Evolutionary conservation across 2,329 filamentous ascomycete species (phyloP).

Genomic region (Rutstroemia sp.): DNA sequence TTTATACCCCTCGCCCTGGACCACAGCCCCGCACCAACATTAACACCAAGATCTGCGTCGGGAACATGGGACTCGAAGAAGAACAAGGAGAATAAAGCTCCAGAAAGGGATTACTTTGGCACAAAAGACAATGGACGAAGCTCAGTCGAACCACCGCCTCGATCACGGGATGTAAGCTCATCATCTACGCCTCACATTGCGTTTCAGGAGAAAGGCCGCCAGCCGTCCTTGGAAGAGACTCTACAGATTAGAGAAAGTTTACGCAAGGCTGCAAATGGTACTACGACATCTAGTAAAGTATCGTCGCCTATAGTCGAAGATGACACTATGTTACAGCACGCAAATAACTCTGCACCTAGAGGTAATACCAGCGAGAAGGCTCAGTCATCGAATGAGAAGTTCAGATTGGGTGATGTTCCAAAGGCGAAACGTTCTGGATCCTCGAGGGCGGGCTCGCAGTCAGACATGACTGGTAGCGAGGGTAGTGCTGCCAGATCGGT

Average conservation of each 20-base stretch:
- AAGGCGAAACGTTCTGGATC: conserved; percentile 49
- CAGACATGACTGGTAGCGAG: conserved; percentile 27
- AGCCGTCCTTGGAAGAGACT: conserved; percentile 52
- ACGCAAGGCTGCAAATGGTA: conserved; percentile 31
- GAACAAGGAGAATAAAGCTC: conserved; percentile 25
- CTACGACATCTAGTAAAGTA: conserved; percentile 15
- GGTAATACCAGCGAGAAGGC: conserved; percentile 30
- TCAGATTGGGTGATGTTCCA: conserved; percentile 76
- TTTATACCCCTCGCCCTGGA: conserved; percentile 72
- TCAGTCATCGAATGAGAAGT: conserved; percentile 45
- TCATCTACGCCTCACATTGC: conserved; percentile 74
- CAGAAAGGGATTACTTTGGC: conserved; percentile 53
- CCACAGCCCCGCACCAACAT: conserved; percentile 49
- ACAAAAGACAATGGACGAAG: conserved; percentile 33
- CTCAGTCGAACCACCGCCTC: conserved; percentile 32
- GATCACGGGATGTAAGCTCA: conserved; percentile 37
- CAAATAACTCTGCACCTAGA: conserved; percentile 18
- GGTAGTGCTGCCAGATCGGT: conserved; percentile 30
- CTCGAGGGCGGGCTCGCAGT: conserved; percentile 30
- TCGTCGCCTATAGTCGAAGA: conserved; percentile 22
- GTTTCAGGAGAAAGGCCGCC: conserved; percentile 76
- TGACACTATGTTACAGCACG: conserved; percentile 25
- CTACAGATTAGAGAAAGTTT: conserved; percentile 41
- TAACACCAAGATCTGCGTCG: conserved; percentile 47
- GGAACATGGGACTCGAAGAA: conserved; percentile 38